Evolutionary conservation across 1,139 yeast species (phyloP).

Genomic region (Insectozyma bohioensis): DNA sequence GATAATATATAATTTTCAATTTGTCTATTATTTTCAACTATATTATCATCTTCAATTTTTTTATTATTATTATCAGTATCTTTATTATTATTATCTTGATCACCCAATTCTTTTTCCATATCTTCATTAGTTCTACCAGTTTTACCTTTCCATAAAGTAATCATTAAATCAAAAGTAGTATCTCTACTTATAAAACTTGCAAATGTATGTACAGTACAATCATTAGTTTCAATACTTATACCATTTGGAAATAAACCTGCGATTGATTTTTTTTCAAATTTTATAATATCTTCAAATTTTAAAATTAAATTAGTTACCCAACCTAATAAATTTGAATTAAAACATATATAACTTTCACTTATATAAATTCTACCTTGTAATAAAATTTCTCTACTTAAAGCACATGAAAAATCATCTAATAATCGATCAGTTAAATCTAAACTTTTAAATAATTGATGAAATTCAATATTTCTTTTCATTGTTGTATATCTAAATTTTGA

Average conservation of each 20-base stretch:
- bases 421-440: slow-evolving; percentile 71
- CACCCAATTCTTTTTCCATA: slow-evolving; percentile 13
- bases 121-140: slow-evolving; percentile 24
- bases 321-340: slow-evolving; percentile 88
- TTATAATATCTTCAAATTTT: slow-evolving; percentile 67
- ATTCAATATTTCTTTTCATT: slow-evolving; percentile 70
- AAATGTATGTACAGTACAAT: slow-evolving; percentile 63
- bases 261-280: slow-evolving; percentile 76
- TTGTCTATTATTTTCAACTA: slow-evolving; percentile 7
- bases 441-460: slow-evolving; percentile 71
- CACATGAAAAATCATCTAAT: slow-evolving; percentile 86
- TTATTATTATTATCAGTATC: slow-evolving; percentile 7
- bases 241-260: slow-evolving; percentile 94
- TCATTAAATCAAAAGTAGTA: slow-evolving; percentile 67
- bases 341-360: slow-evolving; percentile 78
- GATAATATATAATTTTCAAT: slow-evolving; percentile 34
- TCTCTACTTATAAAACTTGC: slow-evolving; percentile 89
- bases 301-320: slow-evolving; percentile 86
- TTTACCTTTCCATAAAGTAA: slow-evolving; percentile 51
- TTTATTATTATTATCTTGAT: slow-evolving; percentile 6
- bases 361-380: slow-evolving; percentile 90
- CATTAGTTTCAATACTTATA: slow-evolving; percentile 68
- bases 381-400: slow-evolving; percentile 80
- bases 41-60: slow-evolving; percentile 5
- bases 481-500: slow-evolving; percentile 57